These are phyloP conservation scores for Plectranthus barbatus DNA, from an alignment of 257 asterid genomes.

Conservation along the genomic window DNA sequence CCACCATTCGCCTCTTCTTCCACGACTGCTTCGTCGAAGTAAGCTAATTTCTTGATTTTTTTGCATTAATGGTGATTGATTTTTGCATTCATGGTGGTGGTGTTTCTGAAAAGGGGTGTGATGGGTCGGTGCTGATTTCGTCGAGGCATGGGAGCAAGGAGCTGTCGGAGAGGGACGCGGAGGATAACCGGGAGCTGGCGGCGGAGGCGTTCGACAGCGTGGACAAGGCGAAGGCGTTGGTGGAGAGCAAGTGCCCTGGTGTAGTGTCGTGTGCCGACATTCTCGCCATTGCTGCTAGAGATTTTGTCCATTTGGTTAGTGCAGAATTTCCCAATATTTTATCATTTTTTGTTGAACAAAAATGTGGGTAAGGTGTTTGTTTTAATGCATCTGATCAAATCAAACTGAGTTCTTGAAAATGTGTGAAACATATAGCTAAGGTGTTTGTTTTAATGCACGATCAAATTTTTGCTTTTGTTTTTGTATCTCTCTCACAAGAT, in stretches of 20 bases:
- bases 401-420: too few relatives aligned
- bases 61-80: too few relatives aligned
- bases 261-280: conserved; percentile 92
- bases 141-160: conserved; percentile 54
- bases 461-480: neutral
- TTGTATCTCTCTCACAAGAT: neutral
- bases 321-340: neutral
- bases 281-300: conserved; percentile 87
- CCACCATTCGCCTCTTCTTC: conserved; percentile 95
- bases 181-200: conserved; percentile 76
- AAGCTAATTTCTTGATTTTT: neutral
- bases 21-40: conserved; percentile 90
- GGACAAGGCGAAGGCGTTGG: conserved; percentile 54
- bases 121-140: conserved; percentile 65
- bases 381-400: too few relatives aligned
- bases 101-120: conserved; percentile 59
- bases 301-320: conserved; percentile 81
- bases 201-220: conserved; percentile 65
- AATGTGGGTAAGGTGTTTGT: too few relatives aligned
- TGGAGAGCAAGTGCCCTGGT: conserved; percentile 90
- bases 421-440: too few relatives aligned
- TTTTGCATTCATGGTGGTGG: neutral
- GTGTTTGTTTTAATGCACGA: neutral
- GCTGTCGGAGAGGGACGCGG: conserved; percentile 74
- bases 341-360: too few relatives aligned